Conservation (phyloP, 257 asterid genomes). For the Penstemon eatonii region DNA sequence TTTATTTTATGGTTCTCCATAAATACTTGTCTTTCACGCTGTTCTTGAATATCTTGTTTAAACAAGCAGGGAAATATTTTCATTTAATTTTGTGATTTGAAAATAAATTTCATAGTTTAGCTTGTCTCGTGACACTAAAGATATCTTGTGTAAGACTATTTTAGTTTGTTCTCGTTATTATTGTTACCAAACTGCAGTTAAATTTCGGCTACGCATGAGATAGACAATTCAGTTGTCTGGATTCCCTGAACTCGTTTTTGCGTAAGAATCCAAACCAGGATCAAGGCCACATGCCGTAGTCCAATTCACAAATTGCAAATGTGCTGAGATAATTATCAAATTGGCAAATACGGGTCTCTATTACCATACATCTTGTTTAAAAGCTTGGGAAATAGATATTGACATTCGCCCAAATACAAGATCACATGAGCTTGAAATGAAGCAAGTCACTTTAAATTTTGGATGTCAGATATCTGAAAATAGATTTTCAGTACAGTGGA, state of each 20-base stretch:
- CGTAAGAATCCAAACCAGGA: slow-evolving; percentile 39
- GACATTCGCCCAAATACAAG: slow-evolving; percentile 41
- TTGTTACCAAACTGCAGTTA: slow-evolving; percentile 10
- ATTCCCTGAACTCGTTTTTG: slow-evolving; percentile 47
- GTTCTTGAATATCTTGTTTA: background rate
- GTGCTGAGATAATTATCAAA: slow-evolving; percentile 39
- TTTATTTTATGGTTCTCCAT: too few species aligned
- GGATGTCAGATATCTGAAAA: slow-evolving; percentile 63
- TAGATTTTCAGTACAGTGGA: slow-evolving; percentile 57
- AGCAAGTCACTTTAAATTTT: slow-evolving; percentile 43
- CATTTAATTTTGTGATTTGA: background rate
- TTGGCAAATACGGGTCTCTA: slow-evolving; percentile 38
- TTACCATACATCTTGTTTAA: slow-evolving; percentile 54
- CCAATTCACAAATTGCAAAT: slow-evolving; percentile 41
- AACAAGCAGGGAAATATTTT: too few species aligned
- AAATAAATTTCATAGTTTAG: too few species aligned
- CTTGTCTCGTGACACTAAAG: too few species aligned
- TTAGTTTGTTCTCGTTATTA: too few species aligned
- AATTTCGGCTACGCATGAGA: slow-evolving; percentile 24
- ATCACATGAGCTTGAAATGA: slow-evolving; percentile 39
- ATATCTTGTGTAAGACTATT: too few species aligned
- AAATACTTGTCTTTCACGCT: too few species aligned
- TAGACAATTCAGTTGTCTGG: slow-evolving; percentile 50
- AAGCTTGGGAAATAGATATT: slow-evolving; percentile 40
- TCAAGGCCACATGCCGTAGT: slow-evolving; percentile 64